phyloP scores from a whole-genome alignment of 257 asterid genomes.

The Fraxinus cuspidata region DNA sequence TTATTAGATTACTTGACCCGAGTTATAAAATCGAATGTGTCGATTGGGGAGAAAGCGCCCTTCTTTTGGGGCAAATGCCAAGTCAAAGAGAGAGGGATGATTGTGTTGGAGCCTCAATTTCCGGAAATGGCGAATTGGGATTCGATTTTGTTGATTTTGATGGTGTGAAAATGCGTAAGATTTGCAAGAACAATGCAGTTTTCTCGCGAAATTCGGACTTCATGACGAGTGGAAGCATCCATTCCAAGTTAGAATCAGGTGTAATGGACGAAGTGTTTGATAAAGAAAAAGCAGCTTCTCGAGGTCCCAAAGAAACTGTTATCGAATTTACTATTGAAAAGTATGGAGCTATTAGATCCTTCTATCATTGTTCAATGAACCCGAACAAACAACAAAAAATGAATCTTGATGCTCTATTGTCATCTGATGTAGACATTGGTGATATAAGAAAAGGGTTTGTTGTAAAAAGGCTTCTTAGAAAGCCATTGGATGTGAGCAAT shows the following conservation, averaged over 20 bases:
- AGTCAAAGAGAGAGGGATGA: constrained; percentile 21
- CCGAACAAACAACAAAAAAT: constrained; percentile 15
- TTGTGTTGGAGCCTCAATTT: not conserved
- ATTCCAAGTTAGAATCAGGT: not conserved
- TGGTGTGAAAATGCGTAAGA: constrained; percentile 10
- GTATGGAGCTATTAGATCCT: constrained; percentile 44
- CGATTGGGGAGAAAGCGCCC: constrained; percentile 3
- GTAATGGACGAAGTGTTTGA: not conserved
- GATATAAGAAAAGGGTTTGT: constrained; percentile 48
- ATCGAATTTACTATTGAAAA: constrained; percentile 50
- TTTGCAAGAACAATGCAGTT: not conserved
- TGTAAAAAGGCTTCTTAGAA: constrained; percentile 50
- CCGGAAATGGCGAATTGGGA: not conserved
- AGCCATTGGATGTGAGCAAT: constrained; percentile 32
- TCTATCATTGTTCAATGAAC: constrained; percentile 6
- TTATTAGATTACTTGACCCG: constrained; percentile 34
- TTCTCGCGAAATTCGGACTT: not conserved
- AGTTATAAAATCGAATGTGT: not conserved
- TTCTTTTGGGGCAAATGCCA: constrained; percentile 41
- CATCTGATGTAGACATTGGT: constrained; percentile 28
- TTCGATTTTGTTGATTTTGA: not conserved
- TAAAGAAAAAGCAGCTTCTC: constrained; percentile 6
- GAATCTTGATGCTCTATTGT: constrained; percentile 41
- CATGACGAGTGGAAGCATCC: not conserved
- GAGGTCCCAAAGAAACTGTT: constrained; percentile 14